Percentiles rank a stretch among this genome's conserved stretches.
Conservation (phyloP, 768 basidiomycete species). For the Macrocybe gigantea region DNA sequence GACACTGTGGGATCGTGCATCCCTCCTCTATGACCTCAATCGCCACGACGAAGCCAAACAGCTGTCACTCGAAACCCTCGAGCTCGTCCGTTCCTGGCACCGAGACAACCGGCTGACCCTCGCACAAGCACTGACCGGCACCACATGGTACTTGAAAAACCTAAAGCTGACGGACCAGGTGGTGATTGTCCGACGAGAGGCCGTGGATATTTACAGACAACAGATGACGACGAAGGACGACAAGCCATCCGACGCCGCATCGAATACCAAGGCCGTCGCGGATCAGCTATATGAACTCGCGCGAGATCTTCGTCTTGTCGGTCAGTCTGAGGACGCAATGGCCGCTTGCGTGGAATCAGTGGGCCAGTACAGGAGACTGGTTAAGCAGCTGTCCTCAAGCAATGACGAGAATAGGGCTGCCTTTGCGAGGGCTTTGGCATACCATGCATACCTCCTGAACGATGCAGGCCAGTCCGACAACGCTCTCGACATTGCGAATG, state of each 20-base stretch:
- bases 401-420: no score
- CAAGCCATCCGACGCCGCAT: neutral
- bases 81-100: constrained; percentile 4
- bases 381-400: no score
- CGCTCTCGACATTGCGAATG: no score
- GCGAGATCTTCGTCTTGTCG: neutral
- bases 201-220: constrained; percentile 8
- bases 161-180: constrained; percentile 6
- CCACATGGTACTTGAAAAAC: constrained; percentile 1
- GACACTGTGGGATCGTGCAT: constrained; percentile 7
- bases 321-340: constrained; percentile 4
- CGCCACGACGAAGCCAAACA: constrained; percentile 2
- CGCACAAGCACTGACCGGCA: constrained; percentile 5
- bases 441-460: no score
- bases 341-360: neutral
- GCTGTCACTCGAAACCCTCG: constrained; percentile 6
- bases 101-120: constrained; percentile 3
- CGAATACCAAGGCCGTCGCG: neutral
- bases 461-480: no score
- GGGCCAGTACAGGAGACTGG: no score
- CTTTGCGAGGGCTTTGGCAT: no score
- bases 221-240: neutral
- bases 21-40: constrained; percentile 1
- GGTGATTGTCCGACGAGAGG: constrained; percentile 6
- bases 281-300: constrained; percentile 7